phyloP scores from a whole-genome alignment of 495 filamentous ascomycete genomes.

The Platismatia glauca region DNA sequence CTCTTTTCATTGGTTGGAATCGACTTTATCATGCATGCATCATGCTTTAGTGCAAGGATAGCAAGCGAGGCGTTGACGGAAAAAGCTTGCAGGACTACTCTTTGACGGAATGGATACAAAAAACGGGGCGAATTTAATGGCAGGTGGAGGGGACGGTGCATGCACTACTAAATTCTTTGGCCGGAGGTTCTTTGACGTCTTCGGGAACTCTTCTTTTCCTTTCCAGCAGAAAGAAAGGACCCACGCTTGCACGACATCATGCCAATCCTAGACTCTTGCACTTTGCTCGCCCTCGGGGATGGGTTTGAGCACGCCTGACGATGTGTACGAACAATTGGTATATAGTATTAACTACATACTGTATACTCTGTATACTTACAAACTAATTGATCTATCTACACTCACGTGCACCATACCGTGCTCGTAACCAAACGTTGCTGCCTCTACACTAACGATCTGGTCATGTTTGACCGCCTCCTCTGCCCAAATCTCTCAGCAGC shows the following conservation, averaged over 20 bases:
- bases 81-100: background rate
- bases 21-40: slow-evolving; percentile 4
- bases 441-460: background rate
- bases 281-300: background rate
- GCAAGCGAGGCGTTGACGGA: slow-evolving; percentile 7
- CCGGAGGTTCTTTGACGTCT: background rate
- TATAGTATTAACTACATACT: background rate
- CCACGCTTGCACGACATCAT: background rate
- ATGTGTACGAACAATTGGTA: background rate
- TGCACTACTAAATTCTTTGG: background rate
- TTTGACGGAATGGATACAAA: background rate
- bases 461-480: no score
- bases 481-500: background rate
- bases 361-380: background rate
- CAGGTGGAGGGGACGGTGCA: background rate
- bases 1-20: background rate
- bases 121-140: background rate
- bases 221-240: background rate
- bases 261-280: background rate
- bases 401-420: background rate
- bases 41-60: slow-evolving; percentile 1
- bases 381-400: background rate
- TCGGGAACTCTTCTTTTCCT: background rate
- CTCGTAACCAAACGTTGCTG: background rate
- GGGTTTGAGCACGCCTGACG: background rate